Conservation (phyloP, 768 basidiomycete species). For the Tulasnella sp. region DNA sequence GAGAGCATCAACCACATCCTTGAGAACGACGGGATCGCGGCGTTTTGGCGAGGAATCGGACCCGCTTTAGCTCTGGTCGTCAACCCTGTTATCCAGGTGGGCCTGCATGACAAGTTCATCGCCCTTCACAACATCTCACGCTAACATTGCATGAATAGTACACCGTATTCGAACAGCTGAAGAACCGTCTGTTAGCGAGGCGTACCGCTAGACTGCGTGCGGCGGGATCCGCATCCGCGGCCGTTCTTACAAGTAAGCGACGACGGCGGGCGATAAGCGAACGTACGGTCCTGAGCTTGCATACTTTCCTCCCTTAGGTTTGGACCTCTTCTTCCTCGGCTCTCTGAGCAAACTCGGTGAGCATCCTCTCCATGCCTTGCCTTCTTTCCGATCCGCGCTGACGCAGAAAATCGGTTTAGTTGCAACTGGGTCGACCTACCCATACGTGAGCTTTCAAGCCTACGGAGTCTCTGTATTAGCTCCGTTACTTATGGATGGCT, state of each 20-base stretch:
- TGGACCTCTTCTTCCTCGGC: conserved; percentile 92
- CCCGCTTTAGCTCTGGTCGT: conserved; percentile 89
- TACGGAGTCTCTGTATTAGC: no score
- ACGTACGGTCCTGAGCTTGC: neutral
- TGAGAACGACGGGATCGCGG: conserved; percentile 61
- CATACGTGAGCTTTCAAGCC: conserved; percentile 42
- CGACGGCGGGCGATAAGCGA: neutral
- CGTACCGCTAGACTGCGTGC: conserved; percentile 44
- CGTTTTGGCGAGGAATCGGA: conserved; percentile 86
- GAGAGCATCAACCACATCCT: conserved; percentile 61
- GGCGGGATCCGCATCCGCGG: conserved; percentile 33
- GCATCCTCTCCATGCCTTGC: conserved; percentile 28
- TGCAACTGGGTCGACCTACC: conserved; percentile 52
- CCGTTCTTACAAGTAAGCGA: conserved; percentile 8
- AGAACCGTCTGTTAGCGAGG: conserved; percentile 62
- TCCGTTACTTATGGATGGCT: neutral
- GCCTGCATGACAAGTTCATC: neutral
- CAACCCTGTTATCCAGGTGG: conserved; percentile 74
- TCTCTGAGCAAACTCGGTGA: conserved; percentile 73
- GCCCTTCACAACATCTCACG: neutral
- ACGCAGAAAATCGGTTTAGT: conserved; percentile 21
- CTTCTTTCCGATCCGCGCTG: no score
- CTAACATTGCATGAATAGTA: conserved; percentile 42
- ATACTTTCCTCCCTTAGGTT: conserved; percentile 39
- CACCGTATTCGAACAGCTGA: conserved; percentile 91